phyloP scores from a whole-genome alignment of 768 basidiomycete genomes.

The Rhodotorula taiwanensis region DNA sequence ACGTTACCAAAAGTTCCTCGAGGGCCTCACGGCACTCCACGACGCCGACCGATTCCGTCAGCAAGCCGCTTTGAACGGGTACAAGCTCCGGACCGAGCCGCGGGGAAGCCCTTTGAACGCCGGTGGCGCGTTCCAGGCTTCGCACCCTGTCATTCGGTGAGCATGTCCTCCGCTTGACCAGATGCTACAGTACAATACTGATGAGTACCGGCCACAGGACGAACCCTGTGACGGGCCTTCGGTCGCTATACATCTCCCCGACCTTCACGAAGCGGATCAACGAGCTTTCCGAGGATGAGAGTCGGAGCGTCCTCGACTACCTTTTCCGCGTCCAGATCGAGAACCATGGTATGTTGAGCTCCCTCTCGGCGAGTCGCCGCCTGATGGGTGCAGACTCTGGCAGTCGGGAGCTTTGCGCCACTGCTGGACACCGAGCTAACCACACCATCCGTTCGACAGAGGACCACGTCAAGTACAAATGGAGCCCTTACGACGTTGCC shows the following conservation, averaged over 20 bases:
- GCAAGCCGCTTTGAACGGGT: constrained; percentile 41
- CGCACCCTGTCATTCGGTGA: constrained; percentile 43
- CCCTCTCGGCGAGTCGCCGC: constrained; percentile 28
- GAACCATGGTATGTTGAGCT: constrained; percentile 40
- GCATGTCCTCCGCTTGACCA: neutral
- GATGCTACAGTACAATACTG: neutral
- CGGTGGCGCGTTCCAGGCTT: constrained; percentile 43
- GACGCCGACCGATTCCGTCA: constrained; percentile 44
- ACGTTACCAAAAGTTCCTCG: constrained; percentile 41
- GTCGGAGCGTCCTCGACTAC: constrained; percentile 43
- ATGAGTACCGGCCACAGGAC: constrained; percentile 2
- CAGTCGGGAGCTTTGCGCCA: no score
- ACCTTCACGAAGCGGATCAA: constrained; percentile 38
- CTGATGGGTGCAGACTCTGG: neutral
- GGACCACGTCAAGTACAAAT: constrained; percentile 33
- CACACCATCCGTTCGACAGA: constrained; percentile 10
- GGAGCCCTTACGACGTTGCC: constrained; percentile 36
- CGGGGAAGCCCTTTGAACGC: constrained; percentile 44
- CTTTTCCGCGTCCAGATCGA: constrained; percentile 43
- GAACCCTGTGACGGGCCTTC: constrained; percentile 41
- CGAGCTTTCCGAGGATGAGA: constrained; percentile 33
- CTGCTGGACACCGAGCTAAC: neutral
- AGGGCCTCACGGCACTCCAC: constrained; percentile 43
- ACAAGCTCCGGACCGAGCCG: constrained; percentile 39
- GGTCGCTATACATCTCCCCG: constrained; percentile 32